A percentile compares a stretch with the other conserved stretches of the same genome.
phyloP scores from a whole-genome alignment of 2,329 filamentous ascomycete genomes.

The Tolypocladium tropicale region DNA sequence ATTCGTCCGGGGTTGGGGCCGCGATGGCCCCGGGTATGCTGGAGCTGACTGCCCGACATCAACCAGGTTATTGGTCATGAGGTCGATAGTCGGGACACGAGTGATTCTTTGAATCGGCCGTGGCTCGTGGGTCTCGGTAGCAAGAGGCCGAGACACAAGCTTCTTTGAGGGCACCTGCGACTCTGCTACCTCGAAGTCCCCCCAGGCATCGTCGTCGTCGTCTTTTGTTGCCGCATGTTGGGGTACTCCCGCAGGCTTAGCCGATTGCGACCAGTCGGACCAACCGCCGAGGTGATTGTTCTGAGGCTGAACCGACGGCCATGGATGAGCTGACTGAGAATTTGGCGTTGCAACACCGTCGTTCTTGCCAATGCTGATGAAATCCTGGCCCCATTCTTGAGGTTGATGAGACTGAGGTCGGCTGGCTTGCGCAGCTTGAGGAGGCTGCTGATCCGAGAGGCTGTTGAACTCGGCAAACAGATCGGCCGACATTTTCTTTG shows the following conservation, averaged over 20 bases:
- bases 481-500: constrained; percentile 49
- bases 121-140: neutral
- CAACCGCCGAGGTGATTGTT: constrained; percentile 9
- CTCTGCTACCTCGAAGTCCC: constrained; percentile 54
- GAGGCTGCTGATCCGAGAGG: constrained; percentile 23
- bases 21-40: neutral
- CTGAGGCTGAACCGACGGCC: constrained; percentile 19
- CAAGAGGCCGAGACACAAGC: neutral
- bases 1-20: constrained; percentile 3
- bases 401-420: constrained; percentile 5
- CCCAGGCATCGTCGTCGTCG: constrained; percentile 55
- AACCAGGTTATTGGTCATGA: constrained; percentile 43
- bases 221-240: constrained; percentile 25
- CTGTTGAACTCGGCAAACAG: constrained; percentile 54
- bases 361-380: constrained; percentile 13
- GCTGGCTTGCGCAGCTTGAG: constrained; percentile 5
- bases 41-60: constrained; percentile 17
- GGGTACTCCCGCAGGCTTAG: neutral
- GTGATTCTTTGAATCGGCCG: constrained; percentile 5
- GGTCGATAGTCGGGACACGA: constrained; percentile 41
- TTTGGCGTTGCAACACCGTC: constrained; percentile 7
- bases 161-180: constrained; percentile 10
- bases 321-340: constrained; percentile 15
- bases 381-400: constrained; percentile 8
- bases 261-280: constrained; percentile 1